Conservation (phyloP, 2,329 filamentous ascomycete species). For the Stagonosporopsis rhizophila region DNA sequence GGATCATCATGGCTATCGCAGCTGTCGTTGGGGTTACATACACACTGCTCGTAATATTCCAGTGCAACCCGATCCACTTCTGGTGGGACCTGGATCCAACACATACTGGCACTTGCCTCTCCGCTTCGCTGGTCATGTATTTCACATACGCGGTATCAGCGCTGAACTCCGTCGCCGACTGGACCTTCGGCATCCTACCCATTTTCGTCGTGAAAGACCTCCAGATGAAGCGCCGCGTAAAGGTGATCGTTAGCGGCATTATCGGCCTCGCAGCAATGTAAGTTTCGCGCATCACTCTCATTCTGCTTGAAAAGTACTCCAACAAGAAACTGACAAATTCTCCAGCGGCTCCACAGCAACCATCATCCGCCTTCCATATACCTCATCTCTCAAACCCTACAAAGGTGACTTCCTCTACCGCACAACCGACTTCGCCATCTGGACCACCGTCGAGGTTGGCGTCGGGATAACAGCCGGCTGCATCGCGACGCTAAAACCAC, state of each 20-base stretch:
- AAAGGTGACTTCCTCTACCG: slow-evolving; percentile 43
- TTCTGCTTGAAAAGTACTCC: background rate
- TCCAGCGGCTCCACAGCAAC: slow-evolving; percentile 49
- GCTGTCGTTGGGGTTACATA: slow-evolving; percentile 56
- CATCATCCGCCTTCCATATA: slow-evolving; percentile 41
- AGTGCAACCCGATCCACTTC: slow-evolving; percentile 58
- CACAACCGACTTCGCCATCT: slow-evolving; percentile 43
- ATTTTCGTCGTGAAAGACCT: slow-evolving; percentile 62
- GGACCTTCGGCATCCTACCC: slow-evolving; percentile 40
- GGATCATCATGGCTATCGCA: slow-evolving; percentile 54
- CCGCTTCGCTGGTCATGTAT: slow-evolving; percentile 56
- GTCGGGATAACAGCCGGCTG: slow-evolving; percentile 39
- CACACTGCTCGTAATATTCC: slow-evolving; percentile 59
- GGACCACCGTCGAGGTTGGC: slow-evolving; percentile 39
- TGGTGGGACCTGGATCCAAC: slow-evolving; percentile 56
- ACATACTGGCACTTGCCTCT: slow-evolving; percentile 50
- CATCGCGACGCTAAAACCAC: slow-evolving; percentile 37
- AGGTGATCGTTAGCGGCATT: slow-evolving; percentile 60
- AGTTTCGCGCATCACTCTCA: slow-evolving; percentile 9
- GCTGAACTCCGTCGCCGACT: slow-evolving; percentile 39
- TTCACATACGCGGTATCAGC: slow-evolving; percentile 54
- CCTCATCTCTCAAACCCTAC: slow-evolving; percentile 32
- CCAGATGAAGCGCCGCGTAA: slow-evolving; percentile 62
- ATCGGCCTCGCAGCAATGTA: slow-evolving; percentile 56
- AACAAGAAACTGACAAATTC: slow-evolving; percentile 15